Evolutionary conservation across 176 grass and related monocot species (phyloP), one percentile per base, ranked within the genome.

Genomic region (Cenchrus fungigraminus): DNA sequence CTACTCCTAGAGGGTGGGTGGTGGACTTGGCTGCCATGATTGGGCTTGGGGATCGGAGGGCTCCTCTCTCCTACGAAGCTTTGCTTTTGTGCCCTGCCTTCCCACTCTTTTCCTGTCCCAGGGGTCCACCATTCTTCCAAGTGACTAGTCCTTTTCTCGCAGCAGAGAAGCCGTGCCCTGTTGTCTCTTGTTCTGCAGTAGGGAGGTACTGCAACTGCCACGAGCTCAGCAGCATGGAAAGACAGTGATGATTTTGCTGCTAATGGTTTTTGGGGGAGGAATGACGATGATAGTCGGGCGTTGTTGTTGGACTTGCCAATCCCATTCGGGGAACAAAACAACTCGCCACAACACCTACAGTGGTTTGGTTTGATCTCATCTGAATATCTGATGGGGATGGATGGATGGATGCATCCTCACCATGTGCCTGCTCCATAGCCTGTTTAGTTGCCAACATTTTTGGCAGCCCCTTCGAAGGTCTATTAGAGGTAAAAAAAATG

Each of bases 171-270:
- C 78, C 83, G 64, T 71, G 74, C 78, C 83, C 73, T 82, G 65
- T 66, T 79, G 84, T 78, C 76, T 69, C 89, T 90, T 90, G 74
- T 83, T 62, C 80, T 22, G 60, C 60, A 74, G 59, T 66, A 60
- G 87, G 34, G 34, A 57, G 72, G 32, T 68, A 4, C 32, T 68
- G 4, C 51, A 50, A 50, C 50, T 52, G 50, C 2, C 50, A 52
- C 50, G 50, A 52, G 50, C 11, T 52, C 50, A 52, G 50, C 12
- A 51, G 49, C 49, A 12, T 49, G 46, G 46, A 49, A 49, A 49
- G 46, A 49, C 49, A 51, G 10, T 50, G 47, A 50, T 50, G 37
- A 40, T 40, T 40, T 40, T 40, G 47, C 28, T 15, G 12, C 14
- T 4, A 9, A 16, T 74, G 71, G 29, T 15, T 34, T 65, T 68